phyloP scores from a whole-genome alignment of 345 rosid species.

The Citrus sp. region DNA sequence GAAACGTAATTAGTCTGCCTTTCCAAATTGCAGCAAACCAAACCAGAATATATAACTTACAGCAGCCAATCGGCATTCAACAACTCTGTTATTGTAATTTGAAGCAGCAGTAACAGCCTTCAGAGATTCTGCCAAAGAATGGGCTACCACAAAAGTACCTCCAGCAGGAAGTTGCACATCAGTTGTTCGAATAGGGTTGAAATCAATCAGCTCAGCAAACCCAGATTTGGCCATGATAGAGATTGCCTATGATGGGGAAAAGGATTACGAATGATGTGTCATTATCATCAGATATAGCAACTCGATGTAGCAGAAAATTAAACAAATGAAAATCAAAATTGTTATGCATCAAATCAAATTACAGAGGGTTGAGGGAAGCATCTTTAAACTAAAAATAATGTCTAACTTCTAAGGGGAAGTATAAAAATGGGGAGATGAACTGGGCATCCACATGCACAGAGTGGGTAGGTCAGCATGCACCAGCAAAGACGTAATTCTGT shows the following conservation, averaged over 20 bases:
- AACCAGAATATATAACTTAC: constrained; percentile 40
- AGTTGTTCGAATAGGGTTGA: constrained; percentile 93
- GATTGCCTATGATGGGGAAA: constrained; percentile 64
- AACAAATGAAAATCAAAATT: not conserved
- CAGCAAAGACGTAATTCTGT: not conserved
- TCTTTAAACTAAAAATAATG: not conserved
- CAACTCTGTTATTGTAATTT: constrained; percentile 95
- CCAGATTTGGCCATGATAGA: constrained; percentile 93
- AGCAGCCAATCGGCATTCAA: constrained; percentile 90
- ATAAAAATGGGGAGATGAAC: no score
- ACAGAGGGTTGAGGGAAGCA: not conserved
- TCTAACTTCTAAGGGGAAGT: not conserved
- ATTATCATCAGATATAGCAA: not conserved
- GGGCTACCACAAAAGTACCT: constrained; percentile 88
- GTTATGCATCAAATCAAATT: not conserved
- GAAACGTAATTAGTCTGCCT: not conserved
- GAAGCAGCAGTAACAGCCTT: constrained; percentile 97
- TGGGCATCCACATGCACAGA: no score
- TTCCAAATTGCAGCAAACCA: not conserved
- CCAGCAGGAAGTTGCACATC: constrained; percentile 95
- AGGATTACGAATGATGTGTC: constrained; percentile 1
- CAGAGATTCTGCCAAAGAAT: constrained; percentile 92
- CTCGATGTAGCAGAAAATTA: not conserved
- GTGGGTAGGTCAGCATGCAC: not conserved
- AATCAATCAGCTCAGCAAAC: constrained; percentile 99